Evolutionary conservation across 768 basidiomycete genomes (phyloP).

Genomic region (Vararia minispora): DNA sequence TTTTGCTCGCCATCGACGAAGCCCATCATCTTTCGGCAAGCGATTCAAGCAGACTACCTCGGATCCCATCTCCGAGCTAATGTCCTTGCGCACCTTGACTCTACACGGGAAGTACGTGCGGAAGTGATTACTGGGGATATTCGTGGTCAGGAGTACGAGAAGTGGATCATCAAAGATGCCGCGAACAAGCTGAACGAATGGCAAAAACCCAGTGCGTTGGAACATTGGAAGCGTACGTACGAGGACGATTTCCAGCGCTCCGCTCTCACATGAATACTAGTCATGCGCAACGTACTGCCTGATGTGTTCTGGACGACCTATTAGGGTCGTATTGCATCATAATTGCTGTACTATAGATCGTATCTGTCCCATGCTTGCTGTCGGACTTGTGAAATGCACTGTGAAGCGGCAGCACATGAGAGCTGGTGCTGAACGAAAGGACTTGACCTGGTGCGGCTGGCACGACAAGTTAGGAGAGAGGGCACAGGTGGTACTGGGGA

Average conservation of each 20-base stretch:
- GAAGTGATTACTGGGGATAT: constrained; percentile 12
- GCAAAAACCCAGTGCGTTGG: constrained; percentile 51
- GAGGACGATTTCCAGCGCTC: background rate
- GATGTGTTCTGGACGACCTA: constrained; percentile 72
- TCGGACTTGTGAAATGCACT: too few species aligned
- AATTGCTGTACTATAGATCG: background rate
- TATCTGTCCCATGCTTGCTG: too few species aligned
- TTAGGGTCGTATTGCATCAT: constrained; percentile 20
- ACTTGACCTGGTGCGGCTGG: too few species aligned
- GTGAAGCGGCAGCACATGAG: too few species aligned
- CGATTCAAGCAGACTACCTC: constrained; percentile 48
- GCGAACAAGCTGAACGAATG: constrained; percentile 52
- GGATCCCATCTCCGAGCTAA: constrained; percentile 55
- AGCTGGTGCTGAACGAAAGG: too few species aligned
- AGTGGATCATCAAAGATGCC: constrained; percentile 51
- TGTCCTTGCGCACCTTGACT: constrained; percentile 37
- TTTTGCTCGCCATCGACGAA: constrained; percentile 58
- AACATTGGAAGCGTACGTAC: constrained; percentile 67
- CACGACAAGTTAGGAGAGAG: too few species aligned
- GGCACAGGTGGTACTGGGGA: too few species aligned
- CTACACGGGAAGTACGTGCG: constrained; percentile 14
- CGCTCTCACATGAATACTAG: background rate
- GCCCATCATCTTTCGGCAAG: constrained; percentile 48
- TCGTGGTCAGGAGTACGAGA: constrained; percentile 26
- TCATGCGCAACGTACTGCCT: constrained; percentile 20